These are phyloP conservation scores for Phytophthora parvispora DNA, from an alignment of 352 stramenopile genomes.

Conservation along the genomic window DNA sequence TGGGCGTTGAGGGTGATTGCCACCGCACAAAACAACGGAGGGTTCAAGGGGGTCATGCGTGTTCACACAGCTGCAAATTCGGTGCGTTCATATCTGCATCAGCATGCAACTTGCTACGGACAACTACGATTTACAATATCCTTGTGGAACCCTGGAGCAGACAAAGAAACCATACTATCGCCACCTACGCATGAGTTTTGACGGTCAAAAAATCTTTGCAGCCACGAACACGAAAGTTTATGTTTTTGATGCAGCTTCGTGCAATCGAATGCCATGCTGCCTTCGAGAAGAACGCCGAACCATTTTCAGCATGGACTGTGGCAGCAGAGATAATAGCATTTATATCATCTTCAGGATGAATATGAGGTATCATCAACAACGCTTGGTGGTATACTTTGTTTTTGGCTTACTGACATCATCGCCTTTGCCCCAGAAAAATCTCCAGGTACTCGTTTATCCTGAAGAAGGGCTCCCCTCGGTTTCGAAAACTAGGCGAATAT, in stretches of 20 bases:
- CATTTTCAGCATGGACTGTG: slow-evolving; percentile 47
- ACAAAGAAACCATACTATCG: slow-evolving; percentile 44
- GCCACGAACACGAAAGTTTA: slow-evolving; percentile 39
- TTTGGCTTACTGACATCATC: not conserved
- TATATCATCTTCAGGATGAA: slow-evolving; percentile 40
- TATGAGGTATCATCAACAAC: slow-evolving; percentile 32
- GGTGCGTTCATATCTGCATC: slow-evolving; percentile 15
- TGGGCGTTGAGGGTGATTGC: slow-evolving; percentile 49
- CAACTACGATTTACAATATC: not conserved
- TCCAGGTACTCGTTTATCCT: slow-evolving; percentile 35
- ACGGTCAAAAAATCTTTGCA: slow-evolving; percentile 44
- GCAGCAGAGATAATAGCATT: slow-evolving; percentile 32
- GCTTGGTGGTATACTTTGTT: not conserved
- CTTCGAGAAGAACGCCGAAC: slow-evolving; percentile 16
- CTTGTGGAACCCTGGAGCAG: slow-evolving; percentile 9
- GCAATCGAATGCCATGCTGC: slow-evolving; percentile 38
- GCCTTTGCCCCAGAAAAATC: slow-evolving; percentile 30
- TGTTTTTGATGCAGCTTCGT: slow-evolving; percentile 48
- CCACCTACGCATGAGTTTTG: slow-evolving; percentile 42
- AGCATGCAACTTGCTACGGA: not conserved
- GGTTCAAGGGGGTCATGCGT: slow-evolving; percentile 61
- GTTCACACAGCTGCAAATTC: slow-evolving; percentile 50
- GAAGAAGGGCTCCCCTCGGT: slow-evolving; percentile 33
- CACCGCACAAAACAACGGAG: slow-evolving; percentile 27
- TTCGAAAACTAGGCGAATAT: slow-evolving; percentile 38